Evolutionary conservation across 805 yeast species (phyloP).

Genomic region (Metschnikowia henanensis): DNA sequence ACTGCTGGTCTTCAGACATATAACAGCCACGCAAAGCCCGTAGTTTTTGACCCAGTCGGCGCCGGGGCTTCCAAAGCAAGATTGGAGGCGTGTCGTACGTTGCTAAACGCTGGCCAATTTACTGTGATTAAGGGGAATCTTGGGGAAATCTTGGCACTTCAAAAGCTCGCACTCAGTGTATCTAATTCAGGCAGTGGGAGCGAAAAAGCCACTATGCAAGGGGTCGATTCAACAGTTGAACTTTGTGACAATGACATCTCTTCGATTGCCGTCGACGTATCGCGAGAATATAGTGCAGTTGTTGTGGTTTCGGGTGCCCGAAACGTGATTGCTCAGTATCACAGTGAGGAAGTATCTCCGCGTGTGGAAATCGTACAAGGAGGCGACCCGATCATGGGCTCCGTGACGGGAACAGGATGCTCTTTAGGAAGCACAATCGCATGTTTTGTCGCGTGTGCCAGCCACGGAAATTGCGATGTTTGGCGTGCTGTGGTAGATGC

Average conservation of each 20-base stretch:
- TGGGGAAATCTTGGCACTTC: slow-evolving; percentile 76
- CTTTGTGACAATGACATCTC: slow-evolving; percentile 26
- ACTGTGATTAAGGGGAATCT: slow-evolving; percentile 81
- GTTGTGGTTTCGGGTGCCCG: slow-evolving; percentile 70
- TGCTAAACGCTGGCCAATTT: slow-evolving; percentile 58
- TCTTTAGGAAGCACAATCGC: slow-evolving; percentile 74
- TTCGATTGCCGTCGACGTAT: slow-evolving; percentile 45
- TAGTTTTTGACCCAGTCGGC: slow-evolving; percentile 91
- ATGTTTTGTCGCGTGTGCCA: slow-evolving; percentile 45
- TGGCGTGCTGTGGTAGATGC: slow-evolving; percentile 55
- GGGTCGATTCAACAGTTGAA: slow-evolving; percentile 56
- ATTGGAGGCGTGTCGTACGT: slow-evolving; percentile 41
- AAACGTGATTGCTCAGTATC: slow-evolving; percentile 26
- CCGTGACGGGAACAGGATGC: slow-evolving; percentile 83
- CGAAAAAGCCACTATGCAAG: slow-evolving; percentile 50
- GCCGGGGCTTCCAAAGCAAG: slow-evolving; percentile 78
- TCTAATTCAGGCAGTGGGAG: slow-evolving; percentile 9
- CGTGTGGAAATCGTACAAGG: slow-evolving; percentile 41
- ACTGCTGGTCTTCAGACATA: slow-evolving; percentile 57
- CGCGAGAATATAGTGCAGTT: slow-evolving; percentile 51
- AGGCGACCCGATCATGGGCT: slow-evolving; percentile 62
- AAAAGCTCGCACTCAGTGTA: slow-evolving; percentile 26
- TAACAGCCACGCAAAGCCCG: slow-evolving; percentile 54
- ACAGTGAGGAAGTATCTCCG: background rate
- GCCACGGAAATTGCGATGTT: slow-evolving; percentile 20